Evolutionary conservation across 1,139 yeast species (phyloP), one percentile per base, ranked within the genome.

Genomic region (Taphrina pruni): DNA sequence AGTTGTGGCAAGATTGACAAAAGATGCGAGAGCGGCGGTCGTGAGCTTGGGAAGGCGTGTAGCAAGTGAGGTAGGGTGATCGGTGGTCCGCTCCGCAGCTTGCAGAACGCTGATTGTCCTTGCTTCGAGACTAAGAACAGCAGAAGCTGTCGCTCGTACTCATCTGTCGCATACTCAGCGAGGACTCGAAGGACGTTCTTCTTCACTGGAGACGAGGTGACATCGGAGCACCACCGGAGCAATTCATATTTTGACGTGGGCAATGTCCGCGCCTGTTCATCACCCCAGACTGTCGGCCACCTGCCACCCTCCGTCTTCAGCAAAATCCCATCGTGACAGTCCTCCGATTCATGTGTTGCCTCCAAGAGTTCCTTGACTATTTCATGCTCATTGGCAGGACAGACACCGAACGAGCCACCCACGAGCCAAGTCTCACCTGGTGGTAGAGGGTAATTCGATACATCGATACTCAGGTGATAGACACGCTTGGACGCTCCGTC

Each of bases 271-370:
- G 75, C 71, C 51, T 69, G 64, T 2, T 70, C 75, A 9, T 73
- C 75, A 17, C 74, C 76, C 76, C 76, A 74, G 38, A 75, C 71
- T 6, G 75, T 71, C 1, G 76, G 76, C 76, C 76, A 74, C 2
- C 76, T 70, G 35, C 75, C 76, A 26, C 74, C 71, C n/a, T 54
- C 51, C 1, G 75, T 74, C 17, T 54, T 41, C 20, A 75, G 66
- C 26, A 62, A 55, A 12, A 71, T 58, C 11, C 69, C 64, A 12
- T 45, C 66, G 21, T 73, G 71, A 11, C 71, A 62, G 5, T 65
- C 57, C 20, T 57, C 67, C 7, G 36, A 43, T 8, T 72, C 39
- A 12, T 62, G 69, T 26, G 74, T 69, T 6, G 71, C 67, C 12
- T 52, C 56, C 11, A 75, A 65, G 11, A 74, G 61, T 54, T 73